phyloP scores from a whole-genome alignment of 2,329 filamentous ascomycete species.

The Neoarthrinium moseri region DNA sequence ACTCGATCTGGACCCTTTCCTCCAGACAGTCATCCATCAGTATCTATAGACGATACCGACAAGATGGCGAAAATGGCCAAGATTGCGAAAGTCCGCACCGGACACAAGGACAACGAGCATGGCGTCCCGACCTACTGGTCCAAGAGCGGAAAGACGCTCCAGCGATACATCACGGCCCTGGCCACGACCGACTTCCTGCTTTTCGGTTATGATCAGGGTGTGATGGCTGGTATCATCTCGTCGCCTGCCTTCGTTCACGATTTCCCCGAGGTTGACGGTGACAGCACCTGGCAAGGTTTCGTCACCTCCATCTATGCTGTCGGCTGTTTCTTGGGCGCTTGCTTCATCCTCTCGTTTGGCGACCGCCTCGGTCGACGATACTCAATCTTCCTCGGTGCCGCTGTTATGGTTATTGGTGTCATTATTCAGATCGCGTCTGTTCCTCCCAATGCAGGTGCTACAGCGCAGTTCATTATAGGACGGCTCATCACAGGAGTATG shows the following conservation, averaged over 20 bases:
- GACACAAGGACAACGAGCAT: slow-evolving; percentile 22
- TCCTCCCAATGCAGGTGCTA: slow-evolving; percentile 42
- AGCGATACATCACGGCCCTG: slow-evolving; percentile 25
- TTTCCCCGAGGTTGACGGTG: slow-evolving; percentile 29
- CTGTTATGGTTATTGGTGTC: slow-evolving; percentile 55
- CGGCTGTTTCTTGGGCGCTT: slow-evolving; percentile 40
- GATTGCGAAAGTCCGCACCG: slow-evolving; percentile 11
- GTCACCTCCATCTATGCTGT: slow-evolving; percentile 41
- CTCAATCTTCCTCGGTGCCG: slow-evolving; percentile 51
- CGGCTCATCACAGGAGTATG: slow-evolving; percentile 48
- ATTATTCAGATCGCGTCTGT: slow-evolving; percentile 51
- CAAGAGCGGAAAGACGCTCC: slow-evolving; percentile 24
- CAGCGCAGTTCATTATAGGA: slow-evolving; percentile 47
- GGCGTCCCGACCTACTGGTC: slow-evolving; percentile 31
- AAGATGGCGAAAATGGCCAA: slow-evolving; percentile 1
- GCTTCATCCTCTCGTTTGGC: slow-evolving; percentile 40
- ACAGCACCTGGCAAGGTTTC: slow-evolving; percentile 33
- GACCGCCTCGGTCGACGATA: slow-evolving; percentile 54
- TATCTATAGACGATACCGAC: neutral
- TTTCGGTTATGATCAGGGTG: slow-evolving; percentile 30
- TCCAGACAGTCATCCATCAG: neutral
- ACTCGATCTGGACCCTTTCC: slow-evolving; percentile 2
- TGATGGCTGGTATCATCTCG: slow-evolving; percentile 31
- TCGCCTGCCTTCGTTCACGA: slow-evolving; percentile 22
- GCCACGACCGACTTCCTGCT: slow-evolving; percentile 26